A percentile compares a stretch with the other conserved stretches of the same genome.
Evolutionary conservation across 768 basidiomycete genomes (phyloP).

Genomic region (Pulveroboletus ravenelii): DNA sequence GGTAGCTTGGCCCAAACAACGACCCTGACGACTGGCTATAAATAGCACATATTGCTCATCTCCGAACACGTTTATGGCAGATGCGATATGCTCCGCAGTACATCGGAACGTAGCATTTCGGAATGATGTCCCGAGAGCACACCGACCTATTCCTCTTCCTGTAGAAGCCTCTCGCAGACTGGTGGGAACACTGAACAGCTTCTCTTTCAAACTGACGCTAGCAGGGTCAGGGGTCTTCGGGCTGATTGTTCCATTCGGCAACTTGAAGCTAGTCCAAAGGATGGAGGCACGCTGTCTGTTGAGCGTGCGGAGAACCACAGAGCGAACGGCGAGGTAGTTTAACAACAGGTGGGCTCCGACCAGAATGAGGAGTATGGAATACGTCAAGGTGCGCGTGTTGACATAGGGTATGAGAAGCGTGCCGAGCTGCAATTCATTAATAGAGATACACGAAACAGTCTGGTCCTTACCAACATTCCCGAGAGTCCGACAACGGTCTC

Average conservation of each 20-base stretch:
- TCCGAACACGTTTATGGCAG: constrained; percentile 38
- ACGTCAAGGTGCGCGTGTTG: constrained; percentile 44
- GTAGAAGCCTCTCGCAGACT: constrained; percentile 36
- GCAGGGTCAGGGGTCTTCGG: too few species aligned
- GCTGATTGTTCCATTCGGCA: too few species aligned
- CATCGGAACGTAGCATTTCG: constrained; percentile 17
- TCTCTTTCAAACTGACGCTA: too few species aligned
- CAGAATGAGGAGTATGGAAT: constrained; percentile 46
- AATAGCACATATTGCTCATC: constrained; percentile 52
- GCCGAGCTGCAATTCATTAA: constrained; percentile 43
- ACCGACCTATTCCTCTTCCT: constrained; percentile 38
- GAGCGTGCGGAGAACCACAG: constrained; percentile 50
- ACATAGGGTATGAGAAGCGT: constrained; percentile 55
- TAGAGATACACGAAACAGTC: background rate
- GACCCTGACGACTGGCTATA: too few species aligned
- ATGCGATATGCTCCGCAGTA: constrained; percentile 13
- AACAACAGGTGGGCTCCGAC: constrained; percentile 50
- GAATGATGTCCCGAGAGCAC: constrained; percentile 48
- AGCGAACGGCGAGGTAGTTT: constrained; percentile 59
- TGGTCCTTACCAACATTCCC: constrained; percentile 57
- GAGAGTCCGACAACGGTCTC: constrained; percentile 62
- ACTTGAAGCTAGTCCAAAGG: too few species aligned
- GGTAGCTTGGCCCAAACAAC: too few species aligned
- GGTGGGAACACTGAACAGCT: too few species aligned
- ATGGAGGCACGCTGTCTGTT: too few species aligned